phyloP scores from a whole-genome alignment of 306 rosid species.

The Cucurbita pepo region DNA sequence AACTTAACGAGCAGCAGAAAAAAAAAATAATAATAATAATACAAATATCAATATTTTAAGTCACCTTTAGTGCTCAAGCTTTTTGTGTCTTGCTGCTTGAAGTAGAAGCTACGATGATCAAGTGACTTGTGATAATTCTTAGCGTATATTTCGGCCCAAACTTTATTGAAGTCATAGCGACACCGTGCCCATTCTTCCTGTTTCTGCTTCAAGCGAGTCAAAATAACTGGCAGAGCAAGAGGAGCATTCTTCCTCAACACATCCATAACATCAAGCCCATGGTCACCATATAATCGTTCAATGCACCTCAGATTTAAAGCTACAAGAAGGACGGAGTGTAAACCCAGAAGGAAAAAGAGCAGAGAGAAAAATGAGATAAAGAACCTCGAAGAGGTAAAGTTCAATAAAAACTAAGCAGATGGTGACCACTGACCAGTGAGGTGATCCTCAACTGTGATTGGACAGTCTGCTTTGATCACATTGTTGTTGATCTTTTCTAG shows the following conservation, averaged over 20 bases:
- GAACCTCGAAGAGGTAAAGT: conserved; percentile 3
- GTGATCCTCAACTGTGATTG: conserved; percentile 68
- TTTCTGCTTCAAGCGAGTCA: conserved; percentile 91
- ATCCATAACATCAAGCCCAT: conserved; percentile 93
- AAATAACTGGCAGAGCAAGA: conserved; percentile 84
- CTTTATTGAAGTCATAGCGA: conserved; percentile 86
- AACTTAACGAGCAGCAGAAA: neutral
- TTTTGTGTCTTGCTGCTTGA: conserved; percentile 93
- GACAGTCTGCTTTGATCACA: conserved; percentile 46
- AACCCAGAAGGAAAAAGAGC: neutral
- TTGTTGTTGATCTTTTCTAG: conserved; percentile 72
- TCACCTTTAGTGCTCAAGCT: conserved; percentile 94
- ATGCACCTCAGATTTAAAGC: conserved; percentile 88
- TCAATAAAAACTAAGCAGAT: conserved; percentile 13
- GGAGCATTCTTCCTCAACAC: conserved; percentile 76
- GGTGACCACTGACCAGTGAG: conserved; percentile 88
- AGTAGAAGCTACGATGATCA: conserved; percentile 99
- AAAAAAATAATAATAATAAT: neutral
- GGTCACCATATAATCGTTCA: conserved; percentile 96
- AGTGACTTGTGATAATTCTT: conserved; percentile 97
- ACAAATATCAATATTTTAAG: neutral
- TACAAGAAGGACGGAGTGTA: conserved; percentile 9
- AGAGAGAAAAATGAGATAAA: conserved; percentile 19
- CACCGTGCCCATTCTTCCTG: conserved; percentile 98
- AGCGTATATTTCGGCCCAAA: conserved; percentile 95